Conservation (phyloP, 164 flowering plant genomes). For the Malania oleifera region DNA sequence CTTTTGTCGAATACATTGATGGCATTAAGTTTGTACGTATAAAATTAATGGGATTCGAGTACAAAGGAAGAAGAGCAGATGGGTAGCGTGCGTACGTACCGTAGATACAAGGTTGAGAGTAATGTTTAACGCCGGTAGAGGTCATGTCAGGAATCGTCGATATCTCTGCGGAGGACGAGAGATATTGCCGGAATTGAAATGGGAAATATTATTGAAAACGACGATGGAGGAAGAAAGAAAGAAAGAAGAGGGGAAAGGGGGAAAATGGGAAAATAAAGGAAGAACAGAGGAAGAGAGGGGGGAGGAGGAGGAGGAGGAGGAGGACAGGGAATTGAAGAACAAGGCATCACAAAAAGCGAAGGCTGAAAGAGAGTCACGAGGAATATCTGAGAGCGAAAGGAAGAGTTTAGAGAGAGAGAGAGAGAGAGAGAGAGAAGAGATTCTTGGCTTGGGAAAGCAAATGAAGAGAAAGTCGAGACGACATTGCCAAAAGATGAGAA, state of each 20-base stretch:
- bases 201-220: constrained; percentile 20
- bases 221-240: constrained; percentile 18
- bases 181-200: constrained; percentile 7
- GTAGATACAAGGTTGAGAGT: constrained; percentile 54
- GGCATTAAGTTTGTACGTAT: too few species aligned
- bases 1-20: background rate
- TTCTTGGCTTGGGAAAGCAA: background rate
- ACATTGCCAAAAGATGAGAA: too few species aligned
- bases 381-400: constrained; percentile 25
- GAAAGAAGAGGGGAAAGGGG: constrained; percentile 5
- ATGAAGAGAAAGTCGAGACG: constrained; percentile 4
- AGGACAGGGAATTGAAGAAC: constrained; percentile 10
- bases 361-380: constrained; percentile 17
- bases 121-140: constrained; percentile 50
- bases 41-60: too few species aligned
- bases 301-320: constrained; percentile 9
- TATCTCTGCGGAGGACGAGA: constrained; percentile 9
- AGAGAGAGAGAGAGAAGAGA: constrained; percentile 5
- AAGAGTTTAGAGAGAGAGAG: constrained; percentile 31
- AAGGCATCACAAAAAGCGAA: constrained; percentile 33
- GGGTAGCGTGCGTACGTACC: too few species aligned
- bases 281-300: constrained; percentile 3
- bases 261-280: constrained; percentile 6
- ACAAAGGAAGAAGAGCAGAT: too few species aligned
- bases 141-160: constrained; percentile 33